Base-by-base conservation (phyloP, 2,329 filamentous ascomycete genomes). In the Fusarium scirpi region DNA sequence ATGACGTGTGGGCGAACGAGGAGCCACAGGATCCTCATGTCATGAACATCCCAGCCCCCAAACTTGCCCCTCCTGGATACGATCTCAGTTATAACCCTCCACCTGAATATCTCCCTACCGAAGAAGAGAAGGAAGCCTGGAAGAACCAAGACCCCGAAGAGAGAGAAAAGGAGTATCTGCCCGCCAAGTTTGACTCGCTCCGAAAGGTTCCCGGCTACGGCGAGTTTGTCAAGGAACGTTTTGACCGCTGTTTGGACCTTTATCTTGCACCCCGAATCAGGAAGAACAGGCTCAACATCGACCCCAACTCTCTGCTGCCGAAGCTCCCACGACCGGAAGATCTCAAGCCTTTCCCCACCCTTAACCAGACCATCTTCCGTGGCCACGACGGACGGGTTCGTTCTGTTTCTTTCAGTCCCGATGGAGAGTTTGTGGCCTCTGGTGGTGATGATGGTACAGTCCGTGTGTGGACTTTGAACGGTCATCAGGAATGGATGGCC, bases 81-180 rank as follows among this genome's bases (percentile, higher is more conserved):
- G 94, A 97, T 76, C 89, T 98, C 79, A 97, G 94, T 77, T 98
- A 99, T 80, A 97, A 98, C 80, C 96, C 96, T 25, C 96, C 97
- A 52, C 89, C 92, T 6, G 96, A 99, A 83, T 99, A 98, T 79
- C 84, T 99, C 4, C 97, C 95, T 2, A 92, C 93, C 58, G 89
- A 91, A 76, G 90, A 92, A 41, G 96, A 99, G 83, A 93, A 87
- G 78, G 90, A 92, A 72, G 87, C 87, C 16, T 99, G 96, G 96
- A 90, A 97, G 76, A 88, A 92, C 55, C 85, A 89, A 27, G 95
- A 98, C 69, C 92, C 93, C 4, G 96, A 98, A 78, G 96, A 99
- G 69, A 87, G 94, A 59, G 93, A 97, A 74, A 94, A 91, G 78
- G 92, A 97, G 51, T 99, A 94, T 76, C 82, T 99, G 34, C 93